Conservation (phyloP, 1,139 yeast species). For the Geotrichum fermentans region DNA sequence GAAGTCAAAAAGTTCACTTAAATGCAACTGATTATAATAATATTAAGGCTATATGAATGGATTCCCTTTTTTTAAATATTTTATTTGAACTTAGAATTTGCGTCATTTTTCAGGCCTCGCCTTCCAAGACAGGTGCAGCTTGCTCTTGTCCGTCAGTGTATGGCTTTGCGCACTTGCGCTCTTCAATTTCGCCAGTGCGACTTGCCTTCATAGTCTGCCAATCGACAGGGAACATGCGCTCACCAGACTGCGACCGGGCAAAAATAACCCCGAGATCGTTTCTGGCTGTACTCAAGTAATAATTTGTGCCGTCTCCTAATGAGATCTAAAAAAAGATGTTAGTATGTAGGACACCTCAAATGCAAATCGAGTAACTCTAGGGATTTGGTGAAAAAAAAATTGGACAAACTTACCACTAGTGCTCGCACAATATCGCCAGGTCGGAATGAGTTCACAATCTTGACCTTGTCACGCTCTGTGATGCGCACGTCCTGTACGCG, state of each 20-base stretch:
- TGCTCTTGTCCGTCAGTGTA: constrained; percentile 34
- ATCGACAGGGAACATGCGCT: constrained; percentile 81
- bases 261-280: constrained; percentile 92
- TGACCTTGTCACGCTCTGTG: constrained; percentile 84
- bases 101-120: too few relatives aligned
- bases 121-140: too few relatives aligned
- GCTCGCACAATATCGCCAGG: constrained; percentile 96
- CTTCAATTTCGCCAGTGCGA: constrained; percentile 66
- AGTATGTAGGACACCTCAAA: background rate
- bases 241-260: constrained; percentile 67
- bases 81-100: too few relatives aligned
- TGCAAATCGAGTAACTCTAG: background rate
- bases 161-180: constrained; percentile 91
- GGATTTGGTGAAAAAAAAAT: background rate
- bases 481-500: constrained; percentile 85
- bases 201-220: constrained; percentile 93
- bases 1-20: too few relatives aligned
- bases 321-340: constrained; percentile 44
- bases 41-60: too few relatives aligned
- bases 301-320: constrained; percentile 88
- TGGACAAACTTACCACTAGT: constrained; percentile 29
- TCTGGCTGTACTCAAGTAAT: constrained; percentile 81
- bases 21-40: too few relatives aligned
- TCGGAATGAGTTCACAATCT: constrained; percentile 68
- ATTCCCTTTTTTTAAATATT: too few relatives aligned